Conservation (phyloP, 176 grass and related monocot species). For the Carex cristatella region DNA sequence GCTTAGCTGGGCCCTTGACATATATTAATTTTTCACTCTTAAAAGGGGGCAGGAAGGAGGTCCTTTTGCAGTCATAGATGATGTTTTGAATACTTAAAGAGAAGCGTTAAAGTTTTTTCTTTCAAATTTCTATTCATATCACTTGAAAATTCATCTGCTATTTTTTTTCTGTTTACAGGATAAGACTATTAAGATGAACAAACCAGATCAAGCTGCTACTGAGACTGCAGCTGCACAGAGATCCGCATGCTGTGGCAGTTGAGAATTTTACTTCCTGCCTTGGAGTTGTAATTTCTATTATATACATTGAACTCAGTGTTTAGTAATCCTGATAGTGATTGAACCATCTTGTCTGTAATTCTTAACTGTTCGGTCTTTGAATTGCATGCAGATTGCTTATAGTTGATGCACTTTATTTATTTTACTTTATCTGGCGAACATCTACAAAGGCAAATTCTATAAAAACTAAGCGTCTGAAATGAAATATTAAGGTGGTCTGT, state of each 20-base stretch:
- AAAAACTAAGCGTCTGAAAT: not conserved
- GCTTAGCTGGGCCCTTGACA: no score
- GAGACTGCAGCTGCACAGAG: conserved; percentile 27
- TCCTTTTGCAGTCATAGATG: not conserved
- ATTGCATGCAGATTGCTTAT: not conserved
- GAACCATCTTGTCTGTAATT: not conserved
- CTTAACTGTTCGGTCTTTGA: not conserved
- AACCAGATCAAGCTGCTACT: conserved; percentile 32
- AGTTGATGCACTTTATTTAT: not conserved
- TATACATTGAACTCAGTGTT: not conserved
- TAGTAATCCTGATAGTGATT: not conserved
- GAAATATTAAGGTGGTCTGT: not conserved
- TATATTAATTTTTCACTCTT: not conserved
- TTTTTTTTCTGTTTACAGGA: conserved; percentile 37
- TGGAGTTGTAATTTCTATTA: not conserved
- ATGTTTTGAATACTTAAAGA: not conserved
- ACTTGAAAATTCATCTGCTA: not conserved
- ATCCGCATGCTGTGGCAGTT: conserved; percentile 64
- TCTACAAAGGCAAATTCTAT: not conserved
- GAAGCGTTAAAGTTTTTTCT: not conserved
- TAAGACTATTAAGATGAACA: conserved; percentile 73
- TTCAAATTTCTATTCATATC: not conserved
- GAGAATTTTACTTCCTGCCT: not conserved
- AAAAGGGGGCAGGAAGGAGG: not conserved
- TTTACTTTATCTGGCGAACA: not conserved